Evolutionary conservation across 306 rosid genomes (phyloP).

Genomic region (Cucurbita ficifolia): DNA sequence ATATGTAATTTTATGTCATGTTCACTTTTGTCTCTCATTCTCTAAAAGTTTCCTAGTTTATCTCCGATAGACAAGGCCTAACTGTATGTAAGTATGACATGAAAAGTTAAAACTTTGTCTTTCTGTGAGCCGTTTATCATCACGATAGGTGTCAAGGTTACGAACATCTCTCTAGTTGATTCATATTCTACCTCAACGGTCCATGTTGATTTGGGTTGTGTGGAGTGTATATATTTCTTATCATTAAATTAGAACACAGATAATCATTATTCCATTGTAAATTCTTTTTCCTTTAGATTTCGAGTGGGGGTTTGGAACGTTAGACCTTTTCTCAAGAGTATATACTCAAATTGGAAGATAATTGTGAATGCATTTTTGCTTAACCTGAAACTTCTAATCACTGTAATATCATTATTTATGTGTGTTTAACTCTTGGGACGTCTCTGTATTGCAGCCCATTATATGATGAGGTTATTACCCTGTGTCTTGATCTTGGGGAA

Average conservation of each 20-base stretch:
- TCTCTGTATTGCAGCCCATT: slow-evolving; percentile 41
- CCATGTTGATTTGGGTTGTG: neutral
- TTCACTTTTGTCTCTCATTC: neutral
- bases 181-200: neutral
- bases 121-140: neutral
- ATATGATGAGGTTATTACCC: slow-evolving; percentile 63
- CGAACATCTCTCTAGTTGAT: neutral
- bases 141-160: neutral
- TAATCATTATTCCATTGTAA: too few species aligned
- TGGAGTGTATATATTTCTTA: neutral
- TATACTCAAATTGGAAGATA: neutral
- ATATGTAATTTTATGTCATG: neutral
- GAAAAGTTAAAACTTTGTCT: neutral
- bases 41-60: neutral
- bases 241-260: neutral
- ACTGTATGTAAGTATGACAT: neutral
- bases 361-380: neutral
- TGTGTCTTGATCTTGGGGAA: slow-evolving; percentile 78
- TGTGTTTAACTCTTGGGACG: neutral
- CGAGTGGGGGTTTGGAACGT: too few species aligned
- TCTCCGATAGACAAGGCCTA: neutral
- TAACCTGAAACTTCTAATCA: neutral
- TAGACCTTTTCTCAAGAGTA: too few species aligned
- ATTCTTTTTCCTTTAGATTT: too few species aligned
- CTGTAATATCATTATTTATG: neutral